Percentiles rank a stretch among this genome's conserved stretches.
Evolutionary conservation across 2,329 filamentous ascomycete genomes (phyloP).

Genomic region (Periconia sp.): DNA sequence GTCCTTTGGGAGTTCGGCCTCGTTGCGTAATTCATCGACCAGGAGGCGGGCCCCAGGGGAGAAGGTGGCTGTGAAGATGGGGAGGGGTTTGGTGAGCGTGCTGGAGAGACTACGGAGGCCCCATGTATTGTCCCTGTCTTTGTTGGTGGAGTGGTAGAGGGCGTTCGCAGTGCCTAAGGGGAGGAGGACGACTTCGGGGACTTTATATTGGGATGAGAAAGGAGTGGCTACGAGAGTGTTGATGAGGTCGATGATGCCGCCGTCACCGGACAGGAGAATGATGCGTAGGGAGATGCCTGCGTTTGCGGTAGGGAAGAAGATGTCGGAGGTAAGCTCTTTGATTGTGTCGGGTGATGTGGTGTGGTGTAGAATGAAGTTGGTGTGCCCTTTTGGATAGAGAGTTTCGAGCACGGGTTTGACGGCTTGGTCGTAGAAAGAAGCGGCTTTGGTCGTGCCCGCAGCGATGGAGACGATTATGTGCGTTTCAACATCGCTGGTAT

Average conservation of each 20-base stretch:
- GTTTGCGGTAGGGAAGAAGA: constrained; percentile 54
- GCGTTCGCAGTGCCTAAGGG: constrained; percentile 57
- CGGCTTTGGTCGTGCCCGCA: constrained; percentile 48
- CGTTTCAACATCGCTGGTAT: constrained; percentile 24
- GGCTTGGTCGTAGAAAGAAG: constrained; percentile 40
- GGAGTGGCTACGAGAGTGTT: constrained; percentile 60
- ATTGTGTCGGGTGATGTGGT: constrained; percentile 69
- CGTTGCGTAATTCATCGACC: constrained; percentile 47
- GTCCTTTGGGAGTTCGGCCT: constrained; percentile 35
- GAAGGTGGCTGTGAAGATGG: constrained; percentile 48
- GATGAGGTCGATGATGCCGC: constrained; percentile 79
- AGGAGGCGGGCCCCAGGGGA: constrained; percentile 48
- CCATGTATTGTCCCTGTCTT: constrained; percentile 42
- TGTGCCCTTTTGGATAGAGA: constrained; percentile 36
- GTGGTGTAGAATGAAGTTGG: constrained; percentile 56
- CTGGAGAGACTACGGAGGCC: constrained; percentile 45
- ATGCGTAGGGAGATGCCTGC: constrained; percentile 53
- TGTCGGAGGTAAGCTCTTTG: constrained; percentile 58
- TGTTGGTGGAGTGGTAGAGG: constrained; percentile 48
- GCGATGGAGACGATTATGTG: constrained; percentile 50
- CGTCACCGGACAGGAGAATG: constrained; percentile 83
- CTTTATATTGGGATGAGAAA: constrained; percentile 33
- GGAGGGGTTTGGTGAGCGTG: constrained; percentile 40
- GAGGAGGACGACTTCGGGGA: constrained; percentile 59
- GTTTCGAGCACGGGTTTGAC: constrained; percentile 47